Evolutionary conservation across 352 stramenopile genomes (phyloP).

Genomic region (Phytophthora capsici): DNA sequence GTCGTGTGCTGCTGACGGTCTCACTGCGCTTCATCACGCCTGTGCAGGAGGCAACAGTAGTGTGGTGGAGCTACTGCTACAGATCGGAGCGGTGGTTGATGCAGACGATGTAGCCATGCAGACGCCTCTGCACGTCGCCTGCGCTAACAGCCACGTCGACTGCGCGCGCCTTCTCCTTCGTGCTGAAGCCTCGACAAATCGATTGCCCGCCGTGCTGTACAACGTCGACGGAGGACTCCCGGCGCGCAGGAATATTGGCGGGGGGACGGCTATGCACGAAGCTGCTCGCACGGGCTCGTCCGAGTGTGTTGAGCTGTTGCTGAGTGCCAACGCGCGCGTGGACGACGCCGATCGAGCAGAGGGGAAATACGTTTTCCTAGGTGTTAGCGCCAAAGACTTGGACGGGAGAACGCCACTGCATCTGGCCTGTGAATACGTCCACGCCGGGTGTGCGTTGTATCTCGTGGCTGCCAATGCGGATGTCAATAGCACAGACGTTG

Average conservation of each 20-base stretch:
- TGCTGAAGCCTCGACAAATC: conserved; percentile 29
- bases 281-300: conserved; percentile 54
- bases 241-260: conserved; percentile 46
- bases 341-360: conserved; percentile 11
- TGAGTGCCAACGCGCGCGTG: conserved; percentile 59
- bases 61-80: conserved; percentile 54
- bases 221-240: conserved; percentile 29
- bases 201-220: conserved; percentile 23
- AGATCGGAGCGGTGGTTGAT: conserved; percentile 39
- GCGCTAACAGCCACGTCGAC: conserved; percentile 44
- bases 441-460: conserved; percentile 63
- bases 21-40: conserved; percentile 61
- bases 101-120: conserved; percentile 51
- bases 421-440: conserved; percentile 42
- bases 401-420: conserved; percentile 70
- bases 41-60: conserved; percentile 53
- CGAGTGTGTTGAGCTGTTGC: conserved; percentile 61
- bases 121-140: conserved; percentile 68
- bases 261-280: conserved; percentile 61
- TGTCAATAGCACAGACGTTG: conserved; percentile 39
- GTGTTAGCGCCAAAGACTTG: conserved; percentile 52
- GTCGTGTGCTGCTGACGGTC: conserved; percentile 9
- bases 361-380: conserved; percentile 57
- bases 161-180: conserved; percentile 67
- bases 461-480: conserved; percentile 66